A percentile compares a stretch with the other conserved stretches of the same genome.
Evolutionary conservation across 2,329 filamentous ascomycete species (phyloP).

Genomic region (Sclerotinia trifoliorum): DNA sequence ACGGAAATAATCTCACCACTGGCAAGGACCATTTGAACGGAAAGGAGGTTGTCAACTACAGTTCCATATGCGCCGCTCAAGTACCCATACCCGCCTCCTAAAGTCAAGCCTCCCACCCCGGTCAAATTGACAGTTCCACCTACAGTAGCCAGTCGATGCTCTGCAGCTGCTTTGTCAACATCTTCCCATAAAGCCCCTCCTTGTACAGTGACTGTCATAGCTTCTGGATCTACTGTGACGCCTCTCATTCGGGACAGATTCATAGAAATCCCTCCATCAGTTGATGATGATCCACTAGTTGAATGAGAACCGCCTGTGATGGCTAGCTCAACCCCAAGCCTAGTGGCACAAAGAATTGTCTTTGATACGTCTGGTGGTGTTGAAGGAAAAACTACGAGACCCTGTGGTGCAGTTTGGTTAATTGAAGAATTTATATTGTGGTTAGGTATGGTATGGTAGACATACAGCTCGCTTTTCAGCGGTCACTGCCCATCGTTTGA

Average conservation of each 20-base stretch:
- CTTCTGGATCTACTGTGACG: constrained; percentile 21
- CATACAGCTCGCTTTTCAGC: constrained; percentile 26
- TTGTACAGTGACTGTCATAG: constrained; percentile 24
- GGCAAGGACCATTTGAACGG: constrained; percentile 29
- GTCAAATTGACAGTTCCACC: constrained; percentile 1
- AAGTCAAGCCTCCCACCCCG: constrained; percentile 26
- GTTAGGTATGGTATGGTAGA: not conserved
- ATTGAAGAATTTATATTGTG: not conserved
- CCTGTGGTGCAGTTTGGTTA: not conserved
- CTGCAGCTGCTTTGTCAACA: constrained; percentile 23
- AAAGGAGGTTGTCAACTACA: constrained; percentile 32
- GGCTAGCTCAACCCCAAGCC: constrained; percentile 19
- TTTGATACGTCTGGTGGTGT: constrained; percentile 24
- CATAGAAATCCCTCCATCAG: constrained; percentile 10
- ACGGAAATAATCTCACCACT: constrained; percentile 27
- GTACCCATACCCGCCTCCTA: constrained; percentile 48
- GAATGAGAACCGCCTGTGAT: constrained; percentile 25
- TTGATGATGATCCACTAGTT: constrained; percentile 25
- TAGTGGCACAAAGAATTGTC: constrained; percentile 20
- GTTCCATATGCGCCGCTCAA: constrained; percentile 45
- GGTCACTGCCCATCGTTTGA: constrained; percentile 26
- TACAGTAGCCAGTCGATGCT: constrained; percentile 17
- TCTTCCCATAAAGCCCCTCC: constrained; percentile 25
- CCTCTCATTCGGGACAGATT: constrained; percentile 26
- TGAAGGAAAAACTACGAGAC: constrained; percentile 18